Base-by-base conservation (phyloP, 495 filamentous ascomycete species). In the Neurospora discreta region DNA sequence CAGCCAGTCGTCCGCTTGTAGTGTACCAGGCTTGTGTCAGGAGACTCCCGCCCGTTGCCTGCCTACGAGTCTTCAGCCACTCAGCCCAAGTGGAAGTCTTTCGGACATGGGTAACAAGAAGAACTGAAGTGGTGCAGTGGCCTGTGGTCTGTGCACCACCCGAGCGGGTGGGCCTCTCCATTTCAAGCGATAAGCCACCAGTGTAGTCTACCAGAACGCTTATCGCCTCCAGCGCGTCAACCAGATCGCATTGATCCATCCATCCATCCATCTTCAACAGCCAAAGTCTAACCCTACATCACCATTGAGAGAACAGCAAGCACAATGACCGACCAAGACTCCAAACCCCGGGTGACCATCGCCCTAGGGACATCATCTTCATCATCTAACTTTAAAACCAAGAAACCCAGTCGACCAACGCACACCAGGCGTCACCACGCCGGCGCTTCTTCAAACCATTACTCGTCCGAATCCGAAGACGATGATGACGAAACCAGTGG, bases 381-480 rank as follows among this genome's bases (percentile, higher is more conserved):
- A 13, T 65, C 52, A 7, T 65, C 52, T 26, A 65, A 26, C 26
- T 65, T 65, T 26, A 65, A 65, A 65, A 65, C 52, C 52, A 65
- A 65, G 52, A 65, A 65, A 65, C 52, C 52, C 26, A 65, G 52
- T 65, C 52, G 52, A 65, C 52, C 52, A 65, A 65, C 26, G 5
- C 52, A 65, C 23, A 65, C 52, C 52, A 65, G 52, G 26, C 52
- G 52, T 18, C 52, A 65, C 26, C 52, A 30, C 52, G 52, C 52
- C 52, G 52, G 52, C 52, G 52, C 52, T 3, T 65, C 52, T 33
- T 58, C 44, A 13, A 52, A 52, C 44, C 44, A 60, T 15, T 70
- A 71, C 11, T 58, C 41, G 10, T 65, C 72, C n/a, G 69, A 72
- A 30, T 71, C 74, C 39, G 8, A 73, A 69, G 68, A 78, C 26